phyloP scores from a whole-genome alignment of 306 rosid species.

The Gynostemma pentaphyllum region DNA sequence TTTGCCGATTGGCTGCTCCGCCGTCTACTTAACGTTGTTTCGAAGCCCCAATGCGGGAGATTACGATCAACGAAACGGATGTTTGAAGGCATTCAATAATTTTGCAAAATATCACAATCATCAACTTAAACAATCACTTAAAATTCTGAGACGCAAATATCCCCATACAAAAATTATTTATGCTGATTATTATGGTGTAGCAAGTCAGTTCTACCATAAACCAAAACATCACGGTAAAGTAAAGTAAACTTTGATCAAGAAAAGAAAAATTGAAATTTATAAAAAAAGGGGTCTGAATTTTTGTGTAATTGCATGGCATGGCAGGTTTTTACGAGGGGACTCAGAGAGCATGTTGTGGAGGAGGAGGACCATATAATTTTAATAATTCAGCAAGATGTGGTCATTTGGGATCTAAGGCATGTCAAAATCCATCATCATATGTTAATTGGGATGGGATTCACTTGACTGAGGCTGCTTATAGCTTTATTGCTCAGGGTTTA shows the following conservation, averaged over 20 bases:
- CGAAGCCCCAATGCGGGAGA: slow-evolving; percentile 20
- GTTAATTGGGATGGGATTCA: slow-evolving; percentile 66
- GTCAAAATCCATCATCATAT: slow-evolving; percentile 30
- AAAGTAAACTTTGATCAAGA: background rate
- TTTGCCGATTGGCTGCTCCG: slow-evolving; percentile 56
- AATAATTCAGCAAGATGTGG: slow-evolving; percentile 52
- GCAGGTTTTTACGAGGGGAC: slow-evolving; percentile 30
- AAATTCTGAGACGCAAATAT: slow-evolving; percentile 22
- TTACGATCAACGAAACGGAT: slow-evolving; percentile 40
- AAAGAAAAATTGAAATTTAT: background rate
- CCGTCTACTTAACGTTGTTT: slow-evolving; percentile 35
- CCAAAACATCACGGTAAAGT: slow-evolving; percentile 40
- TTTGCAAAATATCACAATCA: slow-evolving; percentile 39
- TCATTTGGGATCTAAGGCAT: slow-evolving; percentile 26
- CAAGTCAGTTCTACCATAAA: slow-evolving; percentile 32
- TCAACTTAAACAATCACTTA: slow-evolving; percentile 31
- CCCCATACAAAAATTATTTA: slow-evolving; percentile 45
- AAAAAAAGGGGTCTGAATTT: no score
- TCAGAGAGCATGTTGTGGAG: slow-evolving; percentile 50
- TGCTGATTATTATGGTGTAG: slow-evolving; percentile 49
- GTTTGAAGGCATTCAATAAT: slow-evolving; percentile 43
- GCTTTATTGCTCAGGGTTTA: slow-evolving; percentile 30
- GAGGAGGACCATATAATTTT: slow-evolving; percentile 64
- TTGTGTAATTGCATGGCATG: background rate
- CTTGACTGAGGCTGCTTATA: slow-evolving; percentile 56